phyloP scores from a whole-genome alignment of 805 yeast species.

The Candida michaelii region DNA sequence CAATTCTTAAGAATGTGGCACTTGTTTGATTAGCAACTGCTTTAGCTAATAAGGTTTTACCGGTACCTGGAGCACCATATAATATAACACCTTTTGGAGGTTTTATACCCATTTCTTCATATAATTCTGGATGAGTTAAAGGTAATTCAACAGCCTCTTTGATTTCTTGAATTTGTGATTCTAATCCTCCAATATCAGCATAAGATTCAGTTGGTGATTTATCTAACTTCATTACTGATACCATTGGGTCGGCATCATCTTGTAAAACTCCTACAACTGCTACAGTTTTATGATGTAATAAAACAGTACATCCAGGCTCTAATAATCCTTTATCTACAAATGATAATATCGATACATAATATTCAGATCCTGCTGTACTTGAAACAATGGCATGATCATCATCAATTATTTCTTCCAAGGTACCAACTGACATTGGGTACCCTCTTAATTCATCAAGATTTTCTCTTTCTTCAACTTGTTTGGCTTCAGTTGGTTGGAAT shows the following conservation, averaged over 20 bases:
- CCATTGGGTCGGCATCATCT: slow-evolving; percentile 98
- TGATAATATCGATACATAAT: slow-evolving; percentile 91
- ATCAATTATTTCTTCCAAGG: slow-evolving; percentile 94
- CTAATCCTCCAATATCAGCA: slow-evolving; percentile 97
- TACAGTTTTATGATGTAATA: slow-evolving; percentile 93
- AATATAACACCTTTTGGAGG: slow-evolving; percentile 98
- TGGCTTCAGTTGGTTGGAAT: slow-evolving; percentile 93
- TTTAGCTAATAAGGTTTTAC: slow-evolving; percentile 91
- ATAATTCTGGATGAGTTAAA: slow-evolving; percentile 91
- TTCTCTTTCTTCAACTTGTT: slow-evolving; percentile 93
- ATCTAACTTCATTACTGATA: slow-evolving; percentile 95
- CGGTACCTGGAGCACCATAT: slow-evolving; percentile 98
- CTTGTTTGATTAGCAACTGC: slow-evolving; percentile 98
- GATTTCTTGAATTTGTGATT: slow-evolving; percentile 93
- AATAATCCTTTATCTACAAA: slow-evolving; percentile 94
- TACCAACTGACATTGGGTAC: slow-evolving; percentile 93
- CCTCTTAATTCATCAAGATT: slow-evolving; percentile 96
- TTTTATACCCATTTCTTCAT: slow-evolving; percentile 98
- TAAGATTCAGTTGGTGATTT: slow-evolving; percentile 96
- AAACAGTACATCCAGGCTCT: slow-evolving; percentile 96
- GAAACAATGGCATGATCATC: slow-evolving; percentile 99
- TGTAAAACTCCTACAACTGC: slow-evolving; percentile 97
- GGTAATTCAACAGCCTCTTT: slow-evolving; percentile 97
- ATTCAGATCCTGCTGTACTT: slow-evolving; percentile 93
- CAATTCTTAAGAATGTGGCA: slow-evolving; percentile 93